These are phyloP conservation scores for Ustilago cynodontis DNA, from an alignment of 1,284 basidiomycete genomes.

Conservation along the genomic window DNA sequence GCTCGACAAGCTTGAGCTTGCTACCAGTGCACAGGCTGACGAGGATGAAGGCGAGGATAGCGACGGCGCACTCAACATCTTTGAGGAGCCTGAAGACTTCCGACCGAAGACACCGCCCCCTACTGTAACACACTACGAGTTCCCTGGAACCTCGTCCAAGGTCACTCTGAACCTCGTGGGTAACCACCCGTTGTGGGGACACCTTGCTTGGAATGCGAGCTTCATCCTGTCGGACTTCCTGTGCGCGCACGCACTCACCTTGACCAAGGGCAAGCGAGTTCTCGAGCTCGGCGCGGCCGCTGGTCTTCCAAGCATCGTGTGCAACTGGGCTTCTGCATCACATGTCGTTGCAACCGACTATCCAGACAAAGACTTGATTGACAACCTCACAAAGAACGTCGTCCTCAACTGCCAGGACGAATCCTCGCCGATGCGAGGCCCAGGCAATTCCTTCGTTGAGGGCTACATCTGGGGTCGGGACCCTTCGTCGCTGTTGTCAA, in stretches of 20 bases:
- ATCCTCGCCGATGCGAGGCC: conserved; percentile 41
- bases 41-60: conserved; percentile 21
- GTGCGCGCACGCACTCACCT: conserved; percentile 71
- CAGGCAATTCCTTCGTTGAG: conserved; percentile 61
- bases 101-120: conserved; percentile 66
- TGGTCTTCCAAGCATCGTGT: conserved; percentile 77
- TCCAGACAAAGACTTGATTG: conserved; percentile 82
- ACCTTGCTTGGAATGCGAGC: conserved; percentile 80
- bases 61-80: conserved; percentile 54
- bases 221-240: conserved; percentile 70
- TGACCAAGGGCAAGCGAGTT: conserved; percentile 73
- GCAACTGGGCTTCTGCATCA: conserved; percentile 52
- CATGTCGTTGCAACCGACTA: conserved; percentile 91
- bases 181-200: conserved; percentile 89
- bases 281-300: conserved; percentile 94
- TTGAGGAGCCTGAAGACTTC: conserved; percentile 65
- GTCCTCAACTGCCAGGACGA: conserved; percentile 74
- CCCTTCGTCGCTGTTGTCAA: conserved; percentile 74
- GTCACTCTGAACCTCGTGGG: conserved; percentile 80
- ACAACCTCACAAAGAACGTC: conserved; percentile 83
- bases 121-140: conserved; percentile 50
- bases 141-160: conserved; percentile 39
- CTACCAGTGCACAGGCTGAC: conserved; percentile 8
- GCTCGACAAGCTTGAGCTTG: conserved; percentile 34
- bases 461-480: conserved; percentile 93